phyloP scores from a whole-genome alignment of 345 rosid genomes.

The Acer negundo region DNA sequence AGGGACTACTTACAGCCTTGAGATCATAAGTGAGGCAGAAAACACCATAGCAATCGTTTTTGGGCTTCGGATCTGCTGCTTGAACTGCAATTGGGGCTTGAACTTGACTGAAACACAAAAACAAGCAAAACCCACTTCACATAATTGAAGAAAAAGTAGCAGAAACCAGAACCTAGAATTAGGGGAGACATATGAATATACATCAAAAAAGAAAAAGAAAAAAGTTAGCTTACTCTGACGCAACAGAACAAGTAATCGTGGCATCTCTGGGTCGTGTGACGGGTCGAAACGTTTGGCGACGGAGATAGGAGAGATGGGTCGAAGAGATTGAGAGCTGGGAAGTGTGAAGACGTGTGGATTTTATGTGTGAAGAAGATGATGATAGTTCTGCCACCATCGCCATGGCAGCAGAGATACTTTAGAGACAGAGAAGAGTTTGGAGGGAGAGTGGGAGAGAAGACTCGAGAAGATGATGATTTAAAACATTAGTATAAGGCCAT shows the following conservation, averaged over 20 bases:
- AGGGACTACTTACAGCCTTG: constrained; percentile 56
- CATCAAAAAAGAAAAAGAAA: neutral
- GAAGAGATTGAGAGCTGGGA: constrained; percentile 60
- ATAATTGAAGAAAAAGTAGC: neutral
- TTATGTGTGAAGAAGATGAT: constrained; percentile 44
- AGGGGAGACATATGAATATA: neutral
- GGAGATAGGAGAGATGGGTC: constrained; percentile 45
- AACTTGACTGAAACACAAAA: constrained; percentile 37
- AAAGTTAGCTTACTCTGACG: constrained; percentile 46
- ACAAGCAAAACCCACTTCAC: constrained; percentile 11
- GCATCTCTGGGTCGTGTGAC: constrained; percentile 34
- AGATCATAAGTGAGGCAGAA: constrained; percentile 97
- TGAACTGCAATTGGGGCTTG: constrained; percentile 58
- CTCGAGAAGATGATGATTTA: constrained; percentile 12
- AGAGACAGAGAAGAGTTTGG: constrained; percentile 13
- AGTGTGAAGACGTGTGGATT: constrained; percentile 40
- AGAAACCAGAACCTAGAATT: neutral
- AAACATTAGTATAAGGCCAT: constrained; percentile 46
- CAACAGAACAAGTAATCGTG: constrained; percentile 71
- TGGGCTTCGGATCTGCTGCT: constrained; percentile 42
- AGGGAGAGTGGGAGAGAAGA: constrained; percentile 8
- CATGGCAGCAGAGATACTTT: constrained; percentile 42
- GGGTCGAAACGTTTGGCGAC: constrained; percentile 51
- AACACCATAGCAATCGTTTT: constrained; percentile 80
- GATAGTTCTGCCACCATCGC: constrained; percentile 73